Evolutionary conservation across 805 yeast species (phyloP), one percentile per base, ranked within the genome.

Genomic region (Jamesozyma piceae): DNA sequence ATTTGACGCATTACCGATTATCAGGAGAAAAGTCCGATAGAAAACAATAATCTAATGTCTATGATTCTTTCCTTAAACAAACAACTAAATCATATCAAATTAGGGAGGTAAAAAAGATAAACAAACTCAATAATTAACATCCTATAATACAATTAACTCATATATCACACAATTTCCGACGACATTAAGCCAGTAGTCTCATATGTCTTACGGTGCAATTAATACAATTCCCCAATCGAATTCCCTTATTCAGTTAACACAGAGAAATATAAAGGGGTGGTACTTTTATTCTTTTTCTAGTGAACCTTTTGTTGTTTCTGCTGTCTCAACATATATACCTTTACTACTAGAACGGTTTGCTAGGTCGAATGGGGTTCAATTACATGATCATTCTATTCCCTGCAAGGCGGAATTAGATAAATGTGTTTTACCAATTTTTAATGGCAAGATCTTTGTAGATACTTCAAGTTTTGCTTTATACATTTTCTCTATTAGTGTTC

Each of bases 281-380:
- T 77, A 78, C 54, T 64, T 79, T 5, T 80, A 77, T 49, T 68
- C 80, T 2, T 79, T 83, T 73, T 88, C 89, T 1, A 76, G 84
- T 18, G 94, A 83, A 57, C 92, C 92, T 0, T 84, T 82, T 54
- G 72, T 82, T 3, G 92, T 83, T 6, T 77, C 85, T 32, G 88
- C 82, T 2, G 81, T 84, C 5, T 81, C 89, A 0, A 82, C 90
- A 0, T 84, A 81, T 57, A 80, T 83, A 5, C 92, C 92, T 0
- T 61, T 84, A 15, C 58, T 83, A 5, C 62, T 83, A 26, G 88
- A 83, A 47, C 82, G 79, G 51, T 71, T 79, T 46, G 94, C 89
- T 0, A 68, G 88, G 19, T 75, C 73, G 35, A 82, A 80, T 55
- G 90, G 87, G 21, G 90, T 84, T 8, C 56, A 71, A 44, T 62